A percentile compares a stretch with the other conserved stretches of the same genome.
phyloP scores from a whole-genome alignment of 768 basidiomycete species.

The Calocera cornea region DNA sequence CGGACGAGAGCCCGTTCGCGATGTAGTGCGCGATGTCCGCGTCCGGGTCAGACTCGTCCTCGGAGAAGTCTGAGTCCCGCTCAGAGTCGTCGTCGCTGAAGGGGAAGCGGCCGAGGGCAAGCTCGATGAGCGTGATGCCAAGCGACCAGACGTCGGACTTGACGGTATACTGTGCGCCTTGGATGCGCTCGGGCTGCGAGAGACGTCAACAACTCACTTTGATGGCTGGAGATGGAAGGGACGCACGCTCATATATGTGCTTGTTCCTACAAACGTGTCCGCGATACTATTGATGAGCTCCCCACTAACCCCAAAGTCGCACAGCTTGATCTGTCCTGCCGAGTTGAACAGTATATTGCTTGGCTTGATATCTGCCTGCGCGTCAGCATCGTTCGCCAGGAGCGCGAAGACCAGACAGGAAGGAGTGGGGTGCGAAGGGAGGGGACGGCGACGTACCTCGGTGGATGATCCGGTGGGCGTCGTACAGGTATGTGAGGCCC shows the following conservation, averaged over 20 bases:
- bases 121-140: constrained; percentile 91
- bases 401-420: too few species aligned
- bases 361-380: constrained; percentile 84
- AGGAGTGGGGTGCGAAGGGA: too few species aligned
- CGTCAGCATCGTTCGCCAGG: not conserved
- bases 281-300: constrained; percentile 98
- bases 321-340: constrained; percentile 91
- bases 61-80: constrained; percentile 41
- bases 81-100: constrained; percentile 72
- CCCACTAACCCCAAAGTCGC: constrained; percentile 97
- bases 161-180: constrained; percentile 95
- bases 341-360: constrained; percentile 96
- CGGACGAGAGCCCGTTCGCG: constrained; percentile 37
- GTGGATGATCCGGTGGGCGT: constrained; percentile 94
- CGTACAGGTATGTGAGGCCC: constrained; percentile 93
- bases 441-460: constrained; percentile 53
- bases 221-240: constrained; percentile 22
- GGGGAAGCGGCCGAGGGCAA: constrained; percentile 93
- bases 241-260: constrained; percentile 95
- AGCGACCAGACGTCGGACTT: constrained; percentile 99
- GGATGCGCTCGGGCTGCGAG: constrained; percentile 89
- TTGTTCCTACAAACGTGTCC: constrained; percentile 97
- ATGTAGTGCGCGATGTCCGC: not conserved
- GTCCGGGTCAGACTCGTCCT: constrained; percentile 8
- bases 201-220: constrained; percentile 13